Conservation (phyloP, 495 filamentous ascomycete species). For the Penicillium samsonianum region DNA sequence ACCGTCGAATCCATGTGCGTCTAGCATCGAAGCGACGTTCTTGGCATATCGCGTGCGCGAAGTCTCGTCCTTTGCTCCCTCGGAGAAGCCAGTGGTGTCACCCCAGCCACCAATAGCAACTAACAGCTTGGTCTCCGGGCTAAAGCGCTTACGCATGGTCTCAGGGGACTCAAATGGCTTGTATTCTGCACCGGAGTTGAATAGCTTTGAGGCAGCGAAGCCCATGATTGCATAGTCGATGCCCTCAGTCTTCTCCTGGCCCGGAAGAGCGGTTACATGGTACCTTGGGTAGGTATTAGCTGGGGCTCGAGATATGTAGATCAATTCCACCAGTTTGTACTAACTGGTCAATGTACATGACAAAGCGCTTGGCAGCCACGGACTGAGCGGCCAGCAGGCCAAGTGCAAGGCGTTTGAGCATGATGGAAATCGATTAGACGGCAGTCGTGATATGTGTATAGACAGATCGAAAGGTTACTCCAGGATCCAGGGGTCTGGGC, state of each 20-base stretch:
- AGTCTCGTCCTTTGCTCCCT: constrained; percentile 54
- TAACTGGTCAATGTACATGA: constrained; percentile 47
- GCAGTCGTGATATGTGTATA: neutral
- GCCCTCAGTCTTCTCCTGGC: constrained; percentile 26
- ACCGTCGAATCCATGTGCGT: constrained; percentile 62
- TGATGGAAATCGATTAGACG: constrained; percentile 11
- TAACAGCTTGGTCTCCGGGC: constrained; percentile 61
- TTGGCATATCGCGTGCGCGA: constrained; percentile 59
- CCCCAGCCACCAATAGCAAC: constrained; percentile 77
- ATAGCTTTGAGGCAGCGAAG: constrained; percentile 62
- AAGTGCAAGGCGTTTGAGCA: constrained; percentile 34
- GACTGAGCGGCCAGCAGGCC: constrained; percentile 38
- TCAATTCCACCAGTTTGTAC: constrained; percentile 4
- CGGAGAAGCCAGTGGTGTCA: constrained; percentile 62
- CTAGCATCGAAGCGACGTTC: constrained; percentile 65
- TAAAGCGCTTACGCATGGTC: constrained; percentile 58
- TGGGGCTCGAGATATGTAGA: neutral
- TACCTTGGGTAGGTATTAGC: constrained; percentile 25
- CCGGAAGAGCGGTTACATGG: constrained; percentile 33
- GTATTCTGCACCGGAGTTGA: constrained; percentile 56
- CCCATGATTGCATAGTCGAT: constrained; percentile 64
- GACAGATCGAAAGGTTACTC: neutral
- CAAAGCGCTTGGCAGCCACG: constrained; percentile 34
- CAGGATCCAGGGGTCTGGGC: neutral
- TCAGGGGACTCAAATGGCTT: constrained; percentile 63